Conservation (phyloP, 306 rosid species). For the Sechiopsis laciniata region DNA sequence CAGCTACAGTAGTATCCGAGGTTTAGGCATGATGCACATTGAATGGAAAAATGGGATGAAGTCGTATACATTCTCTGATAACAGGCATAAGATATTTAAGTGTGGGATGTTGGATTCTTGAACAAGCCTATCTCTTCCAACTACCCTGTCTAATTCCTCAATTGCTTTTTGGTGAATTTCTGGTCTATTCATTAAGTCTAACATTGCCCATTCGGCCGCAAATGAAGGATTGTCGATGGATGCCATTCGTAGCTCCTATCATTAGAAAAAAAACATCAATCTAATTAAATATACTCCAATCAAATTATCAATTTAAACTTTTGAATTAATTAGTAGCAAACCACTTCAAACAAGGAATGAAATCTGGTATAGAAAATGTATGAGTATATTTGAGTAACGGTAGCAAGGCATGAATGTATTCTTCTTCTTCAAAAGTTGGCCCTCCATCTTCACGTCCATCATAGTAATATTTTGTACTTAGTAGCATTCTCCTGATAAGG, state of each 20-base stretch:
- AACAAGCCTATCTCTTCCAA: neutral
- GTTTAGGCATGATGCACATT: neutral
- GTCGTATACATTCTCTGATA: neutral
- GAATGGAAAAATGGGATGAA: neutral
- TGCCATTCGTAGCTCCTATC: neutral
- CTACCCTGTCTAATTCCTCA: neutral
- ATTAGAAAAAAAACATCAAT: neutral
- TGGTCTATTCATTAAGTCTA: neutral
- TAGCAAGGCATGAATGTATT: neutral
- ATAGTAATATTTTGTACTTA: constrained; percentile 32
- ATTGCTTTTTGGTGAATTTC: neutral
- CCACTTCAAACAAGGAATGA: too few species aligned
- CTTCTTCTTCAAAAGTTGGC: neutral
- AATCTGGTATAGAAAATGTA: neutral
- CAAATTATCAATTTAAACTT: too few species aligned
- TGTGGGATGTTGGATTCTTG: neutral
- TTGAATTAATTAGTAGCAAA: too few species aligned
- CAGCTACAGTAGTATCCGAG: neutral
- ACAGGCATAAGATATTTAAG: neutral
- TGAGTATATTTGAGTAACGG: neutral
- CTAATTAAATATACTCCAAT: too few species aligned
- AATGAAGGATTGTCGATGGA: neutral
- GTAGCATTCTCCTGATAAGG: neutral
- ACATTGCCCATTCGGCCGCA: neutral
- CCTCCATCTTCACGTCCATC: constrained; percentile 30